Evolutionary conservation across 306 rosid species (phyloP).

Genomic region (Gastrolobium villosum): DNA sequence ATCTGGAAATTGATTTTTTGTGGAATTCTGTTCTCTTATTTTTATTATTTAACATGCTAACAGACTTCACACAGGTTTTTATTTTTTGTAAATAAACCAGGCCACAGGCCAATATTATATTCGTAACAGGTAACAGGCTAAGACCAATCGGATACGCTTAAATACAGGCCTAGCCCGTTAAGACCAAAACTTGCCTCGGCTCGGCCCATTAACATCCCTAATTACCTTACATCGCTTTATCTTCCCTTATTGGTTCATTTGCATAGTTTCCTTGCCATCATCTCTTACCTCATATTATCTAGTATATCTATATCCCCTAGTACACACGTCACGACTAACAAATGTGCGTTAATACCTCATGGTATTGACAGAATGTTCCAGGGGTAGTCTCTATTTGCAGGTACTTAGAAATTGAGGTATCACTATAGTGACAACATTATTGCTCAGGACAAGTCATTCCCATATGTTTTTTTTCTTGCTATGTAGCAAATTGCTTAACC

Average conservation of each 20-base stretch:
- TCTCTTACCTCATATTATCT: conserved; percentile 39
- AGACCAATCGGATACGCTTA: no score
- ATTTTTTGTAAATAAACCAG: no score
- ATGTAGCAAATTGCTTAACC: not conserved
- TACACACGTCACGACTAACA: conserved; percentile 27
- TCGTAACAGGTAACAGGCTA: no score
- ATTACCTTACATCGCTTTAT: conserved; percentile 3
- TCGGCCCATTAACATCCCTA: no score
- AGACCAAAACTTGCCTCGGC: no score
- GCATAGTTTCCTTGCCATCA: not conserved
- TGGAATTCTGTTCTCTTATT: no score
- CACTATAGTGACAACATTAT: conserved; percentile 27
- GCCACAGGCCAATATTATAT: no score
- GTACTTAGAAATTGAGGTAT: conserved; percentile 33
- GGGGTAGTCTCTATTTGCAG: conserved; percentile 38
- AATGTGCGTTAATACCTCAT: conserved; percentile 37
- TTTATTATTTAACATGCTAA: no score
- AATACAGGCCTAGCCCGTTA: no score
- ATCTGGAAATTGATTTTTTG: no score
- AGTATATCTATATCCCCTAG: not conserved
- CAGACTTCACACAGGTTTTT: no score
- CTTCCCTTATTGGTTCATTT: conserved; percentile 22
- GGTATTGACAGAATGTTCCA: conserved; percentile 48
- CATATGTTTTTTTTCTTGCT: not conserved
- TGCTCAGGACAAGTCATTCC: conserved; percentile 21